Evolutionary conservation across 371 early-diverging fungal genomes (phyloP), one percentile per base, ranked within the genome.

Genomic region (Syncephalastrum monosporum): DNA sequence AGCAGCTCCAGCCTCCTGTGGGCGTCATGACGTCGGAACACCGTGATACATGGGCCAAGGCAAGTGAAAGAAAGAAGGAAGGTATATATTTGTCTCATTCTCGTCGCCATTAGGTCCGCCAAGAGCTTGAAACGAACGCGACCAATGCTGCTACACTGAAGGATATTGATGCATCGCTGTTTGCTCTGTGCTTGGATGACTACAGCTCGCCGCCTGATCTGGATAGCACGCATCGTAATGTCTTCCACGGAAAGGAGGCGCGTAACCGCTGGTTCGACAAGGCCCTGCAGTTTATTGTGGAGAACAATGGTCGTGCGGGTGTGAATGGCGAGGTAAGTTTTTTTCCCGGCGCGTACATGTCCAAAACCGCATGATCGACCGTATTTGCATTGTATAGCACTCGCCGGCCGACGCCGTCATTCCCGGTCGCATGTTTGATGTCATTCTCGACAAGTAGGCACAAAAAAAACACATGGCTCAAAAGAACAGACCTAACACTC

Each of bases 201-300:
- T 81, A 85, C 48, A 68, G 83, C 19, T 77, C 85, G 6, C 71
- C 78, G 42, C 54, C 61, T 13, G 82, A 90, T 53, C 56, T 79
- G 42, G 90, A 93, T 58, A 57, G 71, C 4, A 74, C 89, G 1
- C 89, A 88, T 57, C 87, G 76, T 25, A 90, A 92, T 62, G 68
- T 91, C 43, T 91, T 91, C 79, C 93, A 93, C 70, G 86, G 85
- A 16, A 60, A 70, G 43, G 78, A 89, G 45, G 96, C 84, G 1
- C 70, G 66, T 27, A 98, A 98, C 75, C 83, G 98, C 24, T 98
- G 96, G 96, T 96, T 93, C 74, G 97, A 98, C 79, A 98, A 97
- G 78, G 75, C 92, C 15, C 71, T 98, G 50, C 90, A 91, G 65
- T 70, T 97, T 50, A 87, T 95, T 60, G 88, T 96, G 21, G 79